phyloP scores from a whole-genome alignment of 768 basidiomycete species.

The Termitomyces sp. region DNA sequence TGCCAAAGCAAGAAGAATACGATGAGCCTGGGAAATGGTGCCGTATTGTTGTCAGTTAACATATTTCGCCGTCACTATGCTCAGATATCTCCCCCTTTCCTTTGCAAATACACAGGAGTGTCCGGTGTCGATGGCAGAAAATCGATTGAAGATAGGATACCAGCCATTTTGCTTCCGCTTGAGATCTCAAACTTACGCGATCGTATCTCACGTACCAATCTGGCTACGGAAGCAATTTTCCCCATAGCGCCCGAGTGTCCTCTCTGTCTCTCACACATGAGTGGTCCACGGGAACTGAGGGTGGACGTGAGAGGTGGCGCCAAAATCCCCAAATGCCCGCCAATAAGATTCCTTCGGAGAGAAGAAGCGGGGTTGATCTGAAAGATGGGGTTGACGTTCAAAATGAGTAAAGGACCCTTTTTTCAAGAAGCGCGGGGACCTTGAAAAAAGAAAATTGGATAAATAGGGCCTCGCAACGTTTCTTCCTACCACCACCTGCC shows the following conservation, averaged over 20 bases:
- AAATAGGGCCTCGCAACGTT: not conserved
- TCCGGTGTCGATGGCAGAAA: not conserved
- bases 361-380: not conserved
- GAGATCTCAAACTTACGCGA: not conserved
- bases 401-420: not conserved
- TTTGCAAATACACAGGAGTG: not conserved
- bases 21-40: slow-evolving; percentile 4
- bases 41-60: not conserved
- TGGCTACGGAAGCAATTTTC: not conserved
- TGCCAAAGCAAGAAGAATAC: not conserved
- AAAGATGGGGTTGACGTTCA: not conserved
- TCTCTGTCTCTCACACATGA: not conserved
- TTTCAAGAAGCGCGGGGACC: slow-evolving; percentile 7
- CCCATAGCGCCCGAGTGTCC: not conserved
- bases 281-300: not conserved
- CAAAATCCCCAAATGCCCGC: no score
- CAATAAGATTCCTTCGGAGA: not conserved
- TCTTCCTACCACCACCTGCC: not conserved
- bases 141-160: not conserved
- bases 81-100: not conserved
- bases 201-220: not conserved
- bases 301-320: not conserved
- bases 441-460: not conserved
- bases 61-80: not conserved
- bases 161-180: not conserved